Base-by-base conservation (phyloP, 2,329 filamentous ascomycete species). In the Colletotrichum spinosum region DNA sequence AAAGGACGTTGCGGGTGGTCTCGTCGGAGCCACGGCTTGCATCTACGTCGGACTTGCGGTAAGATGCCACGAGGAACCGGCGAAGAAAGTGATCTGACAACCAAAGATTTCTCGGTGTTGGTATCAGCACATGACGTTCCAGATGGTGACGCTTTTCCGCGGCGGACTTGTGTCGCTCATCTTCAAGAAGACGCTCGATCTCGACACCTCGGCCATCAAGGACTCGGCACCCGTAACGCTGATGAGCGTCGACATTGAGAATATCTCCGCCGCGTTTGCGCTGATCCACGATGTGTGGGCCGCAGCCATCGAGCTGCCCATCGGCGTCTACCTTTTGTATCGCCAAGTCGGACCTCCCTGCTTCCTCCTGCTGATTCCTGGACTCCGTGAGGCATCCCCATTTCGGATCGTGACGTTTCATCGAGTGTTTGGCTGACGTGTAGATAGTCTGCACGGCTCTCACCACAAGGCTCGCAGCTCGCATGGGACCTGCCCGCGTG, bases 191-290 rank as follows among this genome's bases (percentile, higher is more conserved):
- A 83, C 81, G 0, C 62, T 82, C 1, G 68, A 70, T 1, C 65
- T 81, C 13, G 72, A 72, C 10, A 70, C 72, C 0, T 67, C 71
- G 0, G 67, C 71, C 1, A 70, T 75, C 33, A 75, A 78, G 13
- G 78, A 80, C 25, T 73, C 75, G 1, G 76, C 76, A 1, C 75
- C 81, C 1, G 69, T 81, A 5, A 83, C 81, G 1, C 72, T 83
- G 8, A 84, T 84, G 80, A 80, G 77, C 13, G 78, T 80, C 1
- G 81, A 83, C 56, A 76, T 84, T 6, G 80, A 81, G 8, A 68
- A 67, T 0, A 74, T 80, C 8, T 69, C 71, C 2, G 55, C 61
- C 8, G 72, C 73, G 6, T 65, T 74, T 11, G 67, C 69, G 0
- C 59, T 68, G 0, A 58, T 79, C 1, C 74, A 79, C 66, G 78